Conservation (phyloP, 192 early-diverging fungal species). For the Podila horticola region DNA sequence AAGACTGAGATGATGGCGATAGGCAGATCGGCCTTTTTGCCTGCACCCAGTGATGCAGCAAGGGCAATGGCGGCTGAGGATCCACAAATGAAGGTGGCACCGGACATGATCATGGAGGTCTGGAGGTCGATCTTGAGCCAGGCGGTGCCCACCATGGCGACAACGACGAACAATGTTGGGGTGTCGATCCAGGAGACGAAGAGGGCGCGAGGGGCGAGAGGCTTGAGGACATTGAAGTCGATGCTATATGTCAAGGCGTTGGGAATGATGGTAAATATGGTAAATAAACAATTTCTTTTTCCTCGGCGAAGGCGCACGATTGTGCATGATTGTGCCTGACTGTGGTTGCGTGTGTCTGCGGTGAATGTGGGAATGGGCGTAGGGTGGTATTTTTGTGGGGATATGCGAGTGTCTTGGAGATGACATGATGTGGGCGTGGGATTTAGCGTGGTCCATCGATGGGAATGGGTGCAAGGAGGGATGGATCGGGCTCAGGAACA, state of each 20-base stretch:
- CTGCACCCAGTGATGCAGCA: slow-evolving; percentile 54
- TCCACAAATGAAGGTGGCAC: slow-evolving; percentile 65
- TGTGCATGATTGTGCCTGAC: background rate
- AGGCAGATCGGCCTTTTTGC: slow-evolving; percentile 61
- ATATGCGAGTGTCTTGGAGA: background rate
- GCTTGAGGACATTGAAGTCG: slow-evolving; percentile 55
- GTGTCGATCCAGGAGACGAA: slow-evolving; percentile 67
- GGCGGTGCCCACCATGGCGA: slow-evolving; percentile 58
- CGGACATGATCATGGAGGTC: slow-evolving; percentile 62
- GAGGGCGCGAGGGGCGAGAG: slow-evolving; percentile 60
- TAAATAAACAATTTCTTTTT: background rate
- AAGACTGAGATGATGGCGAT: slow-evolving; percentile 68
- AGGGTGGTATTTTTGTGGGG: too few species aligned
- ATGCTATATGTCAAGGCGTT: slow-evolving; percentile 29
- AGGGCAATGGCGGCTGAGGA: slow-evolving; percentile 62
- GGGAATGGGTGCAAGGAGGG: background rate
- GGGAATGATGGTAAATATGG: too few species aligned
- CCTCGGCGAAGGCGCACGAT: too few species aligned
- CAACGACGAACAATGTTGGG: slow-evolving; percentile 59
- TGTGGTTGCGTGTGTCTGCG: background rate
- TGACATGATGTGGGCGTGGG: slow-evolving; percentile 31
- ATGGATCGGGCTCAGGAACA: background rate
- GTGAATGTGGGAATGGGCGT: too few species aligned
- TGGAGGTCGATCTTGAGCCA: slow-evolving; percentile 60
- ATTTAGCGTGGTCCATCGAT: background rate